Evolutionary conservation across 495 filamentous ascomycete species (phyloP), one percentile per base, ranked within the genome.

Genomic region (Penicillium subrubescens): DNA sequence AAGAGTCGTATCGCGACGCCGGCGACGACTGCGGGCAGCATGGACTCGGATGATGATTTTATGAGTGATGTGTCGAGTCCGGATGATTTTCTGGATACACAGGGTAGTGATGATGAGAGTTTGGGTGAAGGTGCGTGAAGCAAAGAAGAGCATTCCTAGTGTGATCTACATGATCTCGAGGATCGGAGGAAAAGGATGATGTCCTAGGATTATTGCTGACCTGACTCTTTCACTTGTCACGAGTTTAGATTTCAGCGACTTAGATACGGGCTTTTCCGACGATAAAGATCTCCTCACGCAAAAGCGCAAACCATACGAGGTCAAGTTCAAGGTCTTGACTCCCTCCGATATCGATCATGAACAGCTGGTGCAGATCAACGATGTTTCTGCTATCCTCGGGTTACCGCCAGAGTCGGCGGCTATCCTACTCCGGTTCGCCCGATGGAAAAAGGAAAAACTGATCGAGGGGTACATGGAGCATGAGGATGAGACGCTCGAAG

Each of bases 1-100:
- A 64, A 71, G 53, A 62, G 58, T 23, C 66, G 72, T 35, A 59
- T 81, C 53, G 79, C 78, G 68, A 88, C 81, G 19, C 80, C 82
- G 33, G 74, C 77, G n/a, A 77, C 78, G 0, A 81, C 80, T 0
- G 61, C 71, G 29, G 65, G 61, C 63, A 81, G 79, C 64, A 98
- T 98, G 95, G 94, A 97, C 73, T 97, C 95, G 14, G 95, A 98
- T 67, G 94, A 98, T 74, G 95, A 98, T 66, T 93, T 94, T 73
- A 91, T 96, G 85, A 96, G 91, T 57, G 88, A 89, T 62, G 83
- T 88, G 67, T 94, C 92, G 17, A 96, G 90, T 72, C 88, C 90
- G 55, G 92, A 92, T 71, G 86, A 87, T 56, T 88, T 94, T 55
- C 83, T 81, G 29, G 83, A 78, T 39, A 78, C 72, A 17, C 81